Evolutionary conservation across 2,329 filamentous ascomycete species (phyloP).

Genomic region (Penicillium sp.): DNA sequence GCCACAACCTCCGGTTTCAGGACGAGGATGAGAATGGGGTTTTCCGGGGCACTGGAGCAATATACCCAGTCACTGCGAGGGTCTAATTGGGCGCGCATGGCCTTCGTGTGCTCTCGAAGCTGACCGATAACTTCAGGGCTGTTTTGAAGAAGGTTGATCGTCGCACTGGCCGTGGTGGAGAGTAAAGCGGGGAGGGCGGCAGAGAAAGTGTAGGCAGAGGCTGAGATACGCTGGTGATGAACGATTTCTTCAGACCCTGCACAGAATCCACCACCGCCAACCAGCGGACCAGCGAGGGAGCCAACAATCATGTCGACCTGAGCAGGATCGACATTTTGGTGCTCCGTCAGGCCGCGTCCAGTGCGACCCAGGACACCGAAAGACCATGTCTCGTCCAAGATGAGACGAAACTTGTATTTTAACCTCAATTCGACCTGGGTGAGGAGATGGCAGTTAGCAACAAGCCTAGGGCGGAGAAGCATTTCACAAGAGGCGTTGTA

Average conservation of each 20-base stretch:
- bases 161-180: slow-evolving; percentile 92
- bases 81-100: slow-evolving; percentile 81
- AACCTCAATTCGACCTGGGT: slow-evolving; percentile 81
- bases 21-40: slow-evolving; percentile 76
- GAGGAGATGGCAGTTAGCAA: slow-evolving; percentile 5
- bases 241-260: slow-evolving; percentile 87
- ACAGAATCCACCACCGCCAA: slow-evolving; percentile 92
- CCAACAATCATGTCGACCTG: slow-evolving; percentile 97
- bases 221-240: slow-evolving; percentile 90
- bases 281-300: slow-evolving; percentile 81
- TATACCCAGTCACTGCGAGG: slow-evolving; percentile 88
- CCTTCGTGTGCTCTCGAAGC: slow-evolving; percentile 78
- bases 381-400: slow-evolving; percentile 95
- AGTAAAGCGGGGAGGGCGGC: slow-evolving; percentile 89
- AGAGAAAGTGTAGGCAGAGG: slow-evolving; percentile 89
- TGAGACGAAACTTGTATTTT: slow-evolving; percentile 95
- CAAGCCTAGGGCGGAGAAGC: background rate
- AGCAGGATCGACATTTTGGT: slow-evolving; percentile 88
- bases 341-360: slow-evolving; percentile 87
- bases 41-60: slow-evolving; percentile 74
- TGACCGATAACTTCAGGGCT: slow-evolving; percentile 74
- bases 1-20: slow-evolving; percentile 78
- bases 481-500: background rate
- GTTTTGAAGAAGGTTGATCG: slow-evolving; percentile 75
- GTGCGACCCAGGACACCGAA: slow-evolving; percentile 91